Evolutionary conservation across 495 filamentous ascomycete species (phyloP).

Genomic region (Peziza echinospora): DNA sequence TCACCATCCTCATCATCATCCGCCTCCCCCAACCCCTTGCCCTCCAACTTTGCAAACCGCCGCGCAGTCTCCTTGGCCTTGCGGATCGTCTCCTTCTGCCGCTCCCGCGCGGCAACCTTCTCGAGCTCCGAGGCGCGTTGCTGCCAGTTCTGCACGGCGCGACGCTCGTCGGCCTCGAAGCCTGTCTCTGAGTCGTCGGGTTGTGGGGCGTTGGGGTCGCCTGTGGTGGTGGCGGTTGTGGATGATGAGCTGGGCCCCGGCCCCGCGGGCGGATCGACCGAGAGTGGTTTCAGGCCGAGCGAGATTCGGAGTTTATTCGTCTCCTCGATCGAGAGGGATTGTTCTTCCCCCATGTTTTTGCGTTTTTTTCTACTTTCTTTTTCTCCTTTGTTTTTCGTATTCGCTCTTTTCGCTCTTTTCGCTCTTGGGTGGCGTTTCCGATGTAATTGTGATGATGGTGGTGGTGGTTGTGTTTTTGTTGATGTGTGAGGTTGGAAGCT

Average conservation of each 20-base stretch:
- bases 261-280: conserved; percentile 41
- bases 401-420: no score
- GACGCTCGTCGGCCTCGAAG: conserved; percentile 28
- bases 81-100: conserved; percentile 66
- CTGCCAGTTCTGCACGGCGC: conserved; percentile 35
- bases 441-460: no score
- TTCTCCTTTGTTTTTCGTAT: no score
- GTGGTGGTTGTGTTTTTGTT: no score
- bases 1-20: conserved; percentile 36
- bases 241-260: no score
- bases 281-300: conserved; percentile 75
- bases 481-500: no score
- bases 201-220: conserved; percentile 62
- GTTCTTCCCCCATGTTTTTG: conserved; percentile 43
- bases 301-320: conserved; percentile 80
- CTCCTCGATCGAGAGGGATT: conserved; percentile 62
- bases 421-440: no score
- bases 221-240: conserved; percentile 34
- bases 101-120: conserved; percentile 34
- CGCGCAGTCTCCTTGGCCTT: conserved; percentile 68
- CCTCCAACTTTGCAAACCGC: conserved; percentile 50
- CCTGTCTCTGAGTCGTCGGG: conserved; percentile 49
- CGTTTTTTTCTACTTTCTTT: no score
- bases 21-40: conserved; percentile 56
- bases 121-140: conserved; percentile 37